Evolutionary conservation across 2,329 filamentous ascomycete genomes (phyloP), one percentile per base, ranked within the genome.

Genomic region (Thyridium curvatum): DNA sequence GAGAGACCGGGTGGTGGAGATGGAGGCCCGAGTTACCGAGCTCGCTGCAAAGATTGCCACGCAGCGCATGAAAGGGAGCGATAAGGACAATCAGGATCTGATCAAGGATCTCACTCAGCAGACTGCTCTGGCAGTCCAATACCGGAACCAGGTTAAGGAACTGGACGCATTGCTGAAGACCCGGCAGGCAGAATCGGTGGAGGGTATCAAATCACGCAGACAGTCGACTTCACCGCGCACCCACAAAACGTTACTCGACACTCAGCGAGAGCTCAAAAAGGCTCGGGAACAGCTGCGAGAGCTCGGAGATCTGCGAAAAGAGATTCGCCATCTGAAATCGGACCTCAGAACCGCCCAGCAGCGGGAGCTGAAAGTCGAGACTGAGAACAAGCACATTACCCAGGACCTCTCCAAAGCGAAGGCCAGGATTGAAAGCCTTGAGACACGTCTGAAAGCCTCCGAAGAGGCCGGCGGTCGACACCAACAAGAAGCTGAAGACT

Each of bases 21-120:
- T 87, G 65, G 84, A 89, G 54, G 66, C 69, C 42, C 72, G 69
- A 50, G 71, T 82, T 38, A 66, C 72, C 2, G 71, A 82, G 40
- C 65, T 86, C 42, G 74, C 79, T 38, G 66, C 71, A 6, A 72
- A 80, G 43, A 71, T 83, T 41, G 54, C 64, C 0, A 54, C 61
- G 1, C 54, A 54, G 17, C 59, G 56, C 30, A 54, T 52, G 39
- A 59, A 60, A 18, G 61, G 60, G 7, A 57, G 53, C 9, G 66
- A 66, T 12, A 59, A 64, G 26, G 66, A 70, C n/a, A 64, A 70
- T 10, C 57, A 66, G 3, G 64, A 68, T 31, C 50, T 79, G 34
- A 58, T 73, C 18, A 67, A 69, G 38, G 74, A 79, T 38, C 63
- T 82, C 28, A 66, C 67, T 12, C 69, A 72, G 40, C 77, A 82